These are phyloP conservation scores for Cladobotryum mycophilum DNA, from an alignment of 2,329 filamentous ascomycete species.

Conservation along the genomic window DNA sequence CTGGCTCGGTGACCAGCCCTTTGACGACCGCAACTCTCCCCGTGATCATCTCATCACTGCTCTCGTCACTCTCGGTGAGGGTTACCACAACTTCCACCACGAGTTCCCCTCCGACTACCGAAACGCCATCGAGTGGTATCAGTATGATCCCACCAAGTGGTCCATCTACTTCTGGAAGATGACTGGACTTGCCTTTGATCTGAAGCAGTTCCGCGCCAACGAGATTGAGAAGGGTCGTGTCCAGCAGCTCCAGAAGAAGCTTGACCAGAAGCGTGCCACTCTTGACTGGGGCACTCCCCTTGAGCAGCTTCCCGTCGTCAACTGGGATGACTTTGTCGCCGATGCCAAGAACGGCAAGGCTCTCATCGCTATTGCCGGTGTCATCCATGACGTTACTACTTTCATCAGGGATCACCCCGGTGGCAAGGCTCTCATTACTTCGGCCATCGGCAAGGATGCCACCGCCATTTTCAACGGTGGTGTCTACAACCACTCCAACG, in stretches of 20 bases:
- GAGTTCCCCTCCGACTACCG: slow-evolving; percentile 92
- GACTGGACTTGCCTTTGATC: slow-evolving; percentile 74
- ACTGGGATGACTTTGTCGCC: slow-evolving; percentile 80
- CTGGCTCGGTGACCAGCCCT: slow-evolving; percentile 88
- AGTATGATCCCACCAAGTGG: slow-evolving; percentile 92
- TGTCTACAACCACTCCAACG: slow-evolving; percentile 85
- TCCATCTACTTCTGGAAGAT: slow-evolving; percentile 79
- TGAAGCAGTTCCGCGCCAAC: slow-evolving; percentile 87
- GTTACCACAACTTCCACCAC: slow-evolving; percentile 95
- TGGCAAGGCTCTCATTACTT: slow-evolving; percentile 78
- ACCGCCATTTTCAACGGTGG: slow-evolving; percentile 90
- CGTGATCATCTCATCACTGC: slow-evolving; percentile 84
- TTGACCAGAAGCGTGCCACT: slow-evolving; percentile 74
- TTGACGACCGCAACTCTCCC: slow-evolving; percentile 87
- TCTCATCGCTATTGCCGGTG: slow-evolving; percentile 71
- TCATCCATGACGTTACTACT: slow-evolving; percentile 76
- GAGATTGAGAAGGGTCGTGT: slow-evolving; percentile 89
- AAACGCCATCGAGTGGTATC: slow-evolving; percentile 84
- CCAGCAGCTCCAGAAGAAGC: slow-evolving; percentile 87
- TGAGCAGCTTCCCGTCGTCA: slow-evolving; percentile 77
- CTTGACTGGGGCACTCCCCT: slow-evolving; percentile 85
- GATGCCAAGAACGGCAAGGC: slow-evolving; percentile 70
- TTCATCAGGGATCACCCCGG: slow-evolving; percentile 90
- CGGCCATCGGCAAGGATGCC: slow-evolving; percentile 78
- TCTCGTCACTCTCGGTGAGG: slow-evolving; percentile 77